Conservation (phyloP, 306 rosid species). For the Pachyrhizus erosus region DNA sequence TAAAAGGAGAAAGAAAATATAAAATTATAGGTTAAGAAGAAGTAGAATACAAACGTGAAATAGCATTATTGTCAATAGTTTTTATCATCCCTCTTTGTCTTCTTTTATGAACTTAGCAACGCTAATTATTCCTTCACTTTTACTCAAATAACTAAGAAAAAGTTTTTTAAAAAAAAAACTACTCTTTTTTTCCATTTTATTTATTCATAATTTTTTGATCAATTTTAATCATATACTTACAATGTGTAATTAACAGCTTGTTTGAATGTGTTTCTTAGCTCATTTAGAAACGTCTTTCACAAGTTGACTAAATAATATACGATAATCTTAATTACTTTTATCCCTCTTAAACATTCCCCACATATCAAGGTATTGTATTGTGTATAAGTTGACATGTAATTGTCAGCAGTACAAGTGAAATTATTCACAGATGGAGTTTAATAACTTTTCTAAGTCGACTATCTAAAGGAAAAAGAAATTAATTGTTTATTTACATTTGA, state of each 20-base stretch:
- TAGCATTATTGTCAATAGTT: neutral
- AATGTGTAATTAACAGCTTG: no score
- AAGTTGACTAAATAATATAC: neutral
- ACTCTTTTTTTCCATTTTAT: neutral
- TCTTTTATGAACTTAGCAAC: neutral
- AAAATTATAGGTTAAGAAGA: neutral
- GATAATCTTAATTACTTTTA: neutral
- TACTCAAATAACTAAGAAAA: neutral
- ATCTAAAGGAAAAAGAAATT: neutral
- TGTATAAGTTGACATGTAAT: neutral
- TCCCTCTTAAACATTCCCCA: neutral
- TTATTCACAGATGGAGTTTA: neutral
- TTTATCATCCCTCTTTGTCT: neutral
- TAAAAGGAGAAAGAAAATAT: neutral
- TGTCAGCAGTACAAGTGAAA: neutral
- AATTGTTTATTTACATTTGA: neutral
- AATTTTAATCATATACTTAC: neutral
- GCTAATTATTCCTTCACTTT: constrained; percentile 17
- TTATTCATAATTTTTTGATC: neutral
- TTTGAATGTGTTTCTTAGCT: neutral
- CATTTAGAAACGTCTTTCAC: neutral
- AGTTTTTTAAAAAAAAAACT: neutral
- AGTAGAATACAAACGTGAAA: neutral
- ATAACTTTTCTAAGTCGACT: neutral
- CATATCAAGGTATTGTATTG: no score